A percentile compares a stretch with the other conserved stretches of the same genome.
Evolutionary conservation across 768 basidiomycete genomes (phyloP).

Genomic region (Mycena rebaudengoi): DNA sequence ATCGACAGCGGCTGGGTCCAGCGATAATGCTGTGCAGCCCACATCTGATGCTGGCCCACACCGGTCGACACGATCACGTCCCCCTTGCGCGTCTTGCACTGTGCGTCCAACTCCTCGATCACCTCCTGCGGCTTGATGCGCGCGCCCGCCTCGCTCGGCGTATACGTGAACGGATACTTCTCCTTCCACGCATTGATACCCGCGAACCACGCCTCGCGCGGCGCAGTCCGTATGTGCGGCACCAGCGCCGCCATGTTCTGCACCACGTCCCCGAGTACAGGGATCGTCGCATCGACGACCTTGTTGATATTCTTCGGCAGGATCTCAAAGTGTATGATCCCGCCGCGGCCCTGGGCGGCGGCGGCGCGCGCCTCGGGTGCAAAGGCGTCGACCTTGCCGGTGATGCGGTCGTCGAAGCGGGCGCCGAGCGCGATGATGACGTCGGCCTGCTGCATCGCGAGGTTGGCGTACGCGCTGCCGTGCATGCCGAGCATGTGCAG

Average conservation of each 20-base stretch:
- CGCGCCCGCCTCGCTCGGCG: constrained; percentile 66
- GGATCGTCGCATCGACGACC: constrained; percentile 93
- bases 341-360: constrained; percentile 85
- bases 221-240: constrained; percentile 71
- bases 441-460: constrained; percentile 97
- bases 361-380: constrained; percentile 92
- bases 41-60: constrained; percentile 99
- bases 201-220: constrained; percentile 83
- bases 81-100: constrained; percentile 83
- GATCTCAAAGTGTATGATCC: constrained; percentile 99
- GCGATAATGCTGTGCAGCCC: constrained; percentile 94
- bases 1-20: constrained; percentile 89
- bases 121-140: constrained; percentile 97
- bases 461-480: constrained; percentile 95
- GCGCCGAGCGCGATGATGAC: constrained; percentile 97
- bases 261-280: constrained; percentile 93
- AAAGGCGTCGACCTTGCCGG: constrained; percentile 87
- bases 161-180: constrained; percentile 90
- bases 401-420: constrained; percentile 98
- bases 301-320: constrained; percentile 99
- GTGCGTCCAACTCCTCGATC: constrained; percentile 88
- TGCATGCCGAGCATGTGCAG: constrained; percentile 99
- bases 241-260: constrained; percentile 84
- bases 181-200: constrained; percentile 88
- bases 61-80: constrained; percentile 91